These are phyloP conservation scores for Lactarius trivialis DNA, from an alignment of 768 basidiomycete genomes.

Conservation along the genomic window DNA sequence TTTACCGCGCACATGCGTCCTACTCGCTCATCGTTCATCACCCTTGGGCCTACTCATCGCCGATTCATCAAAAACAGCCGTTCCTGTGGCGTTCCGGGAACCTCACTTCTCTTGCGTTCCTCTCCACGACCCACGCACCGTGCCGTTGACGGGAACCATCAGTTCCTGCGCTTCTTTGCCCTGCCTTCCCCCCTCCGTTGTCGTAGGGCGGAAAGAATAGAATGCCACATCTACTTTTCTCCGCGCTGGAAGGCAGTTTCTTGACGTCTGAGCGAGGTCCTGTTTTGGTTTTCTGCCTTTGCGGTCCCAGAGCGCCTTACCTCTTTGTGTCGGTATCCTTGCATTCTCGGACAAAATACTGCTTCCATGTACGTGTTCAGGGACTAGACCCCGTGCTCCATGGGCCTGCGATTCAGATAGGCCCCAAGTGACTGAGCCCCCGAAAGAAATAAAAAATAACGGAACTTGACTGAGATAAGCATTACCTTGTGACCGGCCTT, in stretches of 20 bases:
- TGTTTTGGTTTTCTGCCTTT: constrained; percentile 8
- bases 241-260: constrained; percentile 15
- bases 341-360: constrained; percentile 16
- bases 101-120: constrained; percentile 10
- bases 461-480: constrained; percentile 18
- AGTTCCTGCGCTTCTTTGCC: constrained; percentile 11
- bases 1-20: not conserved
- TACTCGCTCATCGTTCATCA: not conserved
- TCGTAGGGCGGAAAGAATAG: constrained; percentile 8
- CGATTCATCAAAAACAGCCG: constrained; percentile 13
- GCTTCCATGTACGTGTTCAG: constrained; percentile 20
- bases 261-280: constrained; percentile 13
- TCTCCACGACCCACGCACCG: constrained; percentile 11
- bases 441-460: not conserved
- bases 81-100: constrained; percentile 19
- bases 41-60: constrained; percentile 10
- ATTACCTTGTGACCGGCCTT: constrained; percentile 6
- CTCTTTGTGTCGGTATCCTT: constrained; percentile 10
- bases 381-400: constrained; percentile 15
- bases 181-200: constrained; percentile 13
- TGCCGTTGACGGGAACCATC: constrained; percentile 20
- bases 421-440: constrained; percentile 7
- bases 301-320: constrained; percentile 19
- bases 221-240: constrained; percentile 14
- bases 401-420: constrained; percentile 4